Percentiles rank a stretch among this genome's conserved stretches.
Evolutionary conservation across 2,329 filamentous ascomycete genomes (phyloP).

Genomic region (Ophiostoma australiae): DNA sequence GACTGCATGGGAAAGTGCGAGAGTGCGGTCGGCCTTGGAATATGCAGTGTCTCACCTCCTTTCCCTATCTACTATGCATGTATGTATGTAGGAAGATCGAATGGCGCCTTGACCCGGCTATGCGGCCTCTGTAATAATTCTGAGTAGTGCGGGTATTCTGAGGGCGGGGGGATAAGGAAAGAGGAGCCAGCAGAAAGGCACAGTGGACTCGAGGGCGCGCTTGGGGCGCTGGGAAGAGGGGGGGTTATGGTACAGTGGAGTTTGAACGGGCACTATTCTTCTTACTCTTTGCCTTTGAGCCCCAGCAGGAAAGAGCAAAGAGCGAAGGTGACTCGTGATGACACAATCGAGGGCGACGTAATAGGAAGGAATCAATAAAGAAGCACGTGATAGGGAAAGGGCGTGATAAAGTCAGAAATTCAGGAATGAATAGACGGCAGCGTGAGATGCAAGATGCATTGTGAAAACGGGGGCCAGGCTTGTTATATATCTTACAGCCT

Average conservation of each 20-base stretch:
- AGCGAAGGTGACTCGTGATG: not conserved
- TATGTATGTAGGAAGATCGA: not conserved
- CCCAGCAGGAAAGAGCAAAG: not conserved
- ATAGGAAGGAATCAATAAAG: not conserved
- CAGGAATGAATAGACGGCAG: not conserved
- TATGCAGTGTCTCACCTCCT: slow-evolving; percentile 16
- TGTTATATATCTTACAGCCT: not conserved
- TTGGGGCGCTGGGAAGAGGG: slow-evolving; percentile 6
- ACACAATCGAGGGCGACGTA: not conserved
- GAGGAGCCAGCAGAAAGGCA: slow-evolving; percentile 6
- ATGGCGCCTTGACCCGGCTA: slow-evolving; percentile 18
- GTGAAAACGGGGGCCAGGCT: not conserved
- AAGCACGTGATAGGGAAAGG: not conserved
- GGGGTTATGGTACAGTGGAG: slow-evolving; percentile 16
- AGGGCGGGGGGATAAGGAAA: slow-evolving; percentile 14
- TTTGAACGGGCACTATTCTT: slow-evolving; percentile 13
- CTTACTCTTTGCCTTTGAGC: not conserved
- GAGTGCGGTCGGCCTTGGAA: not conserved
- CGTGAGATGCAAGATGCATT: not conserved
- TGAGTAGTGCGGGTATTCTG: not conserved
- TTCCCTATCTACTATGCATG: slow-evolving; percentile 11
- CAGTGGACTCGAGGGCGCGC: slow-evolving; percentile 10
- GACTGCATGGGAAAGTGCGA: not conserved
- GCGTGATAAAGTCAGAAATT: not conserved
- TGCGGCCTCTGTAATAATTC: slow-evolving; percentile 17